Evolutionary conservation across 768 basidiomycete species (phyloP).

Genomic region (Ephemerocybe angulata): DNA sequence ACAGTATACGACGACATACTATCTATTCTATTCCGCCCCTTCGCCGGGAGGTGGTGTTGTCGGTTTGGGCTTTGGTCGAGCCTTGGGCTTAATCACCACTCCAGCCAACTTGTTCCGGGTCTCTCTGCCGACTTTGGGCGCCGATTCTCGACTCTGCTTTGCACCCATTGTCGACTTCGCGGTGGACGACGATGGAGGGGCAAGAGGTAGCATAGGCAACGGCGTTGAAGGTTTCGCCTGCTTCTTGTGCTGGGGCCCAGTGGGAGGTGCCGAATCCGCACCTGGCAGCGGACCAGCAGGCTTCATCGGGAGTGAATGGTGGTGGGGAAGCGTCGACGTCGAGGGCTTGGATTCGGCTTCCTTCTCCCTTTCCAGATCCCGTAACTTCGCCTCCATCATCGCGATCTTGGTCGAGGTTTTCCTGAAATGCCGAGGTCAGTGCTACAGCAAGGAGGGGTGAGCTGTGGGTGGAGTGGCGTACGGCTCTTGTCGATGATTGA

Average conservation of each 20-base stretch:
- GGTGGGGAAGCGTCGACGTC: slow-evolving; percentile 17
- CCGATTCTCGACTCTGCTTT: not conserved
- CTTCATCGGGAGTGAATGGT: slow-evolving; percentile 43
- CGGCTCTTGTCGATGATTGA: slow-evolving; percentile 42
- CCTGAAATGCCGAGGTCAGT: slow-evolving; percentile 13
- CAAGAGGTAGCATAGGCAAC: slow-evolving; percentile 2
- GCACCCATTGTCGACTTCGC: no score
- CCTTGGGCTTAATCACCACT: slow-evolving; percentile 39
- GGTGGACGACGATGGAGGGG: slow-evolving; percentile 5
- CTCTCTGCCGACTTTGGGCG: slow-evolving; percentile 1
- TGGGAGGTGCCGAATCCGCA: not conserved
- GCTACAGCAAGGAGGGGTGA: not conserved
- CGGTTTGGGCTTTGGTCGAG: slow-evolving; percentile 10
- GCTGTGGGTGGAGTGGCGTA: slow-evolving; percentile 39
- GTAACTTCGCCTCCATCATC: slow-evolving; percentile 92
- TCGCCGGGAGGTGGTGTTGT: slow-evolving; percentile 1
- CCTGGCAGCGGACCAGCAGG: slow-evolving; percentile 31
- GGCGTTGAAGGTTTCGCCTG: slow-evolving; percentile 8
- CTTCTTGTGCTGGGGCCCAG: not conserved
- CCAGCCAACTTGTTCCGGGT: slow-evolving; percentile 30
- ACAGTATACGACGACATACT: no score
- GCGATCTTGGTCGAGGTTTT: slow-evolving; percentile 91
- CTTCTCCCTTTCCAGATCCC: slow-evolving; percentile 55
- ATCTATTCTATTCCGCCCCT: not conserved
- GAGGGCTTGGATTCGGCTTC: not conserved